Evolutionary conservation across 208 protist genomes (phyloP).

Genomic region (Tritrichomonas musculus): DNA sequence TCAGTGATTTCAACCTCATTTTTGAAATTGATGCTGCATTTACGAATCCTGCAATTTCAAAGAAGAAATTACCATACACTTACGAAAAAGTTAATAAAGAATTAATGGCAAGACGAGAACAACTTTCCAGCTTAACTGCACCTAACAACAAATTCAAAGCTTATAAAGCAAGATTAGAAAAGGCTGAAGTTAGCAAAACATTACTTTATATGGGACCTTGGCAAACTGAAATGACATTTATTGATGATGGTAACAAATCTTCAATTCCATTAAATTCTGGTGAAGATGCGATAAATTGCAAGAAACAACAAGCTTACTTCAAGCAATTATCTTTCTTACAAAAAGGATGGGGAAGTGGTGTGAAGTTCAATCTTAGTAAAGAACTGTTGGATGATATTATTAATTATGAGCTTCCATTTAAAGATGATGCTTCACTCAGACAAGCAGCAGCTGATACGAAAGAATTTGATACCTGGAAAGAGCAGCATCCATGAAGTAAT

Average conservation of each 20-base stretch:
- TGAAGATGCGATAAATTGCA: background rate
- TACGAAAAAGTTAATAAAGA: background rate
- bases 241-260: background rate
- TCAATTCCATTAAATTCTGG: background rate
- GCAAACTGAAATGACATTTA: slow-evolving; percentile 17
- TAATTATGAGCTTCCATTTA: too few relatives aligned
- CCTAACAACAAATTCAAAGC: background rate
- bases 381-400: background rate
- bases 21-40: slow-evolving; percentile 4
- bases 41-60: background rate
- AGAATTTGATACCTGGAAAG: too few relatives aligned
- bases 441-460: too few relatives aligned
- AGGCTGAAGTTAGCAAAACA: background rate
- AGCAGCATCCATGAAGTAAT: too few relatives aligned
- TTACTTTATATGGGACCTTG: background rate
- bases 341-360: background rate
- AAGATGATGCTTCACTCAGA: too few relatives aligned
- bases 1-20: background rate
- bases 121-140: background rate
- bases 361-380: background rate
- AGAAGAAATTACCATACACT: background rate
- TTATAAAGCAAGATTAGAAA: background rate
- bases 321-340: background rate
- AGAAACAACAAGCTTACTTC: background rate
- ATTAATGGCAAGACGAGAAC: too few relatives aligned